Evolutionary conservation across 2,329 filamentous ascomycete species (phyloP), one percentile per base, ranked within the genome.

Genomic region (Aspergillus flavus): DNA sequence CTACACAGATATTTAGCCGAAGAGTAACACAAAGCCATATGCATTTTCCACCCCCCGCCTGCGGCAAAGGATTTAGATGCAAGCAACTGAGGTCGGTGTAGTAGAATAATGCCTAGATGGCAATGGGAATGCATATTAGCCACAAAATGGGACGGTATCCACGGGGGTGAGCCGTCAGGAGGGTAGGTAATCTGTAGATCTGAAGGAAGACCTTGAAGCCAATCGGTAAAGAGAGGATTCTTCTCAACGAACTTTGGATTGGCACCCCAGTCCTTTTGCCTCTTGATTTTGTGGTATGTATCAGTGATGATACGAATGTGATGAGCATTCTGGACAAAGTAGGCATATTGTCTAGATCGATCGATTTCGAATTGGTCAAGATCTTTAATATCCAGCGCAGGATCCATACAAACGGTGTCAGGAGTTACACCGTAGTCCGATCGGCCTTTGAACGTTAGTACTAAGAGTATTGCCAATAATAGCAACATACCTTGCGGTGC

Each of bases 61-160:
- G 85, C 80, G 6, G 82, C 78, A 61, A 88, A 90, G 1, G 90
- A 90, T 62, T 94, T 91, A 61, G 94, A 87, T 61, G 92, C 89
- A 14, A 89, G 89, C 45, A 98, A 80, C 72, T 97, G 93, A 23
- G 94, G 94, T 48, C 94, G 87, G 75, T 96, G 91, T 63, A 96
- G 89, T 78, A 98, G 88, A 60, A 98, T 93, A 56, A 94, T 85
- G 16, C 88, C 90, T 21, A 98, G 83, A 69, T 96, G 89, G 76
- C 95, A 94, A 77, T 98, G 96, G 2, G 89, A 90, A 74, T 97
- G 92, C 77, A 97, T 83, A 73, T 97, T 96, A 41, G 92, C 94
- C 55, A 96, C 84, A 72, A 94, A 97, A 69, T 96, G 91, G 9
- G 92, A 94, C 3, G 92, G 87, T 21, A 97, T 83, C 89, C 91